Conservation (phyloP, 768 basidiomycete species). For the Trametes villosa region DNA sequence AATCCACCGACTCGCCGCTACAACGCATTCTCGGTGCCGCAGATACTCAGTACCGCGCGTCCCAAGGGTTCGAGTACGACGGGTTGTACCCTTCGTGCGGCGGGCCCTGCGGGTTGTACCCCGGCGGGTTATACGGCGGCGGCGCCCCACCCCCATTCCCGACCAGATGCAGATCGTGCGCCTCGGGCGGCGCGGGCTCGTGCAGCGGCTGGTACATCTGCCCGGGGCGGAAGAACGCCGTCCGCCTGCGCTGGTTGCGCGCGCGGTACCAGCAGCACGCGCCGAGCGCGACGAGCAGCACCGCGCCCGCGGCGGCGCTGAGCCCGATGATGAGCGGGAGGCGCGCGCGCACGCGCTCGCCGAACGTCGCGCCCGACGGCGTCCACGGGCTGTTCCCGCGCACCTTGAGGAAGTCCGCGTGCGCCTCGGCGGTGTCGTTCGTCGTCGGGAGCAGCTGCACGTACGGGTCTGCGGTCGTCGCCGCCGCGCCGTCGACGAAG, state of each 20-base stretch:
- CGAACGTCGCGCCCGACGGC: constrained; percentile 30
- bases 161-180: constrained; percentile 35
- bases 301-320: constrained; percentile 62
- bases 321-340: constrained; percentile 74
- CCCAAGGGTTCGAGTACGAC: constrained; percentile 33
- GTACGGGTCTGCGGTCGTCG: constrained; percentile 51
- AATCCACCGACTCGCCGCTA: no score
- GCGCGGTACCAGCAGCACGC: constrained; percentile 20
- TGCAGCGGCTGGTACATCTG: constrained; percentile 35
- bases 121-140: background rate
- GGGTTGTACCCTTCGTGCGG: constrained; percentile 2
- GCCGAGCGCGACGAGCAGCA: constrained; percentile 49
- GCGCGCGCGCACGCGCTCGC: constrained; percentile 63
- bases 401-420: constrained; percentile 39
- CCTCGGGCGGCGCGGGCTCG: constrained; percentile 36
- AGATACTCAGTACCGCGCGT: constrained; percentile 26
- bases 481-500: constrained; percentile 49
- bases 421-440: constrained; percentile 43
- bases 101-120: background rate
- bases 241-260: constrained; percentile 1
- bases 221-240: constrained; percentile 20
- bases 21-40: no score
- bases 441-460: constrained; percentile 67
- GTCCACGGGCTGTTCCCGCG: constrained; percentile 29
- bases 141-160: background rate